Evolutionary conservation across 2,329 filamentous ascomycete species (phyloP), one percentile per base, ranked within the genome.

Genomic region (Graphilbum fragrans): DNA sequence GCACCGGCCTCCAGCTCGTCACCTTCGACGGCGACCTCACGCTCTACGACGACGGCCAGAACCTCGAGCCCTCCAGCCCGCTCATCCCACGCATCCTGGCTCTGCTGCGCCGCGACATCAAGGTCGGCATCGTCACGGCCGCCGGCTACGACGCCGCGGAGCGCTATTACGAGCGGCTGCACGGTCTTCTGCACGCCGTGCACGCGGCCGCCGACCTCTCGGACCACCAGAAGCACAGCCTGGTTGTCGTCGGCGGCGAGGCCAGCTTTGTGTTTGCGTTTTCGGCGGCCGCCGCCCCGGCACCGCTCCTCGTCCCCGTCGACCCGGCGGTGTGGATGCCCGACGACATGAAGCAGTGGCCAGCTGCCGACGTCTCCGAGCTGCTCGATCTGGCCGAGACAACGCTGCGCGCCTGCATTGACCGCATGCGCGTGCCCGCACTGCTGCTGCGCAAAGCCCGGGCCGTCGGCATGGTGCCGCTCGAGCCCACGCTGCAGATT

Each of bases 11-110:
- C 9, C 79, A 92, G 51, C 72, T 98, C 4, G 81, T 94, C 41
- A 98, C 92, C 0, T 98, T 98, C 57, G 92, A 98, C 60, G 92
- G 92, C 61, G 92, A 98, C 61, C 87, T 98, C 39, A 98, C 92
- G 1, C 71, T 98, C 19, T 98, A 98, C 58, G 83, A 87, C 43
- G 84, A 98, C 55, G 92, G 92, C 12, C 72, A 86, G 52, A 85
- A 77, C 48, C 69, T 98, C 9, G 77, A 80, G 41, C 68, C 79
- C 0, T 69, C 75, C 16, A 94, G 84, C 57, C 83, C 86, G 0
- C 77, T 94, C 16, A 87, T 96, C 41, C 65, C 72, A 1, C 65
- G 71, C 22, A 67, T 80, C 31, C 58, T 80, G 17, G 60, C 69
- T 69, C 77, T 98, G 16, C 74, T 98, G 51, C 70, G 70, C 37